Evolutionary conservation across 345 rosid genomes (phyloP).

Genomic region (Gossypium arboreum): DNA sequence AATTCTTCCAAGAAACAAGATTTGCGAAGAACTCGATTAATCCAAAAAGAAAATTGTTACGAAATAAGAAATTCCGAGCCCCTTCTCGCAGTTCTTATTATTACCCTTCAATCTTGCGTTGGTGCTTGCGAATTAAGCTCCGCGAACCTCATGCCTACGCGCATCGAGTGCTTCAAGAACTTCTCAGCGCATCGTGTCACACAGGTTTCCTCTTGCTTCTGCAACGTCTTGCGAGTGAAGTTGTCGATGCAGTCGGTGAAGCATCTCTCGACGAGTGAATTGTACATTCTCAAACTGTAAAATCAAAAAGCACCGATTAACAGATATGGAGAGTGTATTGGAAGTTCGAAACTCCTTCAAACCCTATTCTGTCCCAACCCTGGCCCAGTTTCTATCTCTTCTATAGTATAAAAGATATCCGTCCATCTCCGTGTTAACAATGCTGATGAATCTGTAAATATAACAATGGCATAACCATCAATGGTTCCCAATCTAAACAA

Average conservation of each 20-base stretch:
- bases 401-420: too few relatives aligned
- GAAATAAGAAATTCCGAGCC: neutral
- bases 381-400: too few relatives aligned
- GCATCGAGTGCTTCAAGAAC: constrained; percentile 88
- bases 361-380: too few relatives aligned
- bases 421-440: too few relatives aligned
- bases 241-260: constrained; percentile 78
- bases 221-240: constrained; percentile 76
- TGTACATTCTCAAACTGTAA: constrained; percentile 4
- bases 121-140: constrained; percentile 75
- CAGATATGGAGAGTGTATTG: too few relatives aligned
- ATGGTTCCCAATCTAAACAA: too few relatives aligned
- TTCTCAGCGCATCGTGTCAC: constrained; percentile 84
- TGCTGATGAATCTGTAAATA: too few relatives aligned
- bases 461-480: too few relatives aligned
- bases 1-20: too few relatives aligned
- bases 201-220: constrained; percentile 91
- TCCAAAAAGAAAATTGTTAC: too few relatives aligned
- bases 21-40: too few relatives aligned
- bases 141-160: constrained; percentile 88
- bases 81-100: neutral
- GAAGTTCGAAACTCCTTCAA: too few relatives aligned
- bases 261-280: constrained; percentile 30
- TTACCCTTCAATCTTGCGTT: constrained; percentile 45
- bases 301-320: neutral